Conservation (phyloP, 345 rosid genomes). For the Acer negundo region DNA sequence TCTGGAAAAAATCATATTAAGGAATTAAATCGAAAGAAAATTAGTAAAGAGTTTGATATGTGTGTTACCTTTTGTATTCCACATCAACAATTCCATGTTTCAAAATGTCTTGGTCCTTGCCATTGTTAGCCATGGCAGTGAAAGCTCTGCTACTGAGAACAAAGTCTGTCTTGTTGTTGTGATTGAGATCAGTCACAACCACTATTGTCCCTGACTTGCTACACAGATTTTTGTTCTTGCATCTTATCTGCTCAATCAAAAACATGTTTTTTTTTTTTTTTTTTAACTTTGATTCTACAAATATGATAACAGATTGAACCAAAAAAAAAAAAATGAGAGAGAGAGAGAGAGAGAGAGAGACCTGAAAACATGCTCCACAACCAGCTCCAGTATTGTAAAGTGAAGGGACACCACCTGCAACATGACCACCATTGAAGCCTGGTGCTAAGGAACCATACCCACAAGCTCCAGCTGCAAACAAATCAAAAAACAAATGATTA, state of each 20-base stretch:
- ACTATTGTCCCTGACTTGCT: conserved; percentile 65
- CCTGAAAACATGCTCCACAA: conserved; percentile 94
- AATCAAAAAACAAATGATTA: conserved; percentile 24
- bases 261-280: neutral
- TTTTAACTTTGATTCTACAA: neutral
- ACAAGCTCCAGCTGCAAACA: conserved; percentile 86
- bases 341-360: conserved; percentile 1
- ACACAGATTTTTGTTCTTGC: conserved; percentile 62
- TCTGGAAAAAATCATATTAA: neutral
- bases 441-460: conserved; percentile 77
- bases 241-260: conserved; percentile 57
- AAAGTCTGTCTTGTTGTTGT: conserved; percentile 62
- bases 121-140: conserved; percentile 71
- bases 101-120: conserved; percentile 47
- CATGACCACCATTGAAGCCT: conserved; percentile 60
- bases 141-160: conserved; percentile 87
- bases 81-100: conserved; percentile 65
- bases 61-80: conserved; percentile 68
- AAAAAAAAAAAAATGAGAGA: neutral
- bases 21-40: neutral
- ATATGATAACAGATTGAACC: neutral
- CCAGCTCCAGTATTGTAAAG: conserved; percentile 85
- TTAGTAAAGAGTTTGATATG: no score
- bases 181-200: conserved; percentile 69
- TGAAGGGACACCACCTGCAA: conserved; percentile 73